Evolutionary conservation across 352 stramenopile species (phyloP).

Genomic region (Phytopythium sindhum): DNA sequence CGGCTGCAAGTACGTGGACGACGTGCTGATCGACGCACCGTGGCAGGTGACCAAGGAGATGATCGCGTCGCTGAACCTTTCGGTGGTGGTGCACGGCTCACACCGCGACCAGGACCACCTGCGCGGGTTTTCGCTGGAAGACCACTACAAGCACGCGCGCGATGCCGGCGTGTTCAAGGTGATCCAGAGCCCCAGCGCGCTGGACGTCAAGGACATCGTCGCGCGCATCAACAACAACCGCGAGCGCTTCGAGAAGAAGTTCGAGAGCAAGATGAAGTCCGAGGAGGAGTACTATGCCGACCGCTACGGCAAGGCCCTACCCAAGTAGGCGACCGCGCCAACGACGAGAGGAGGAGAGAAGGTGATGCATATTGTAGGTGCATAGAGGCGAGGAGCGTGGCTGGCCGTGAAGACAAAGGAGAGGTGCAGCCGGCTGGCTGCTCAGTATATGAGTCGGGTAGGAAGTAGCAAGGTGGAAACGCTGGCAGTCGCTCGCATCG

Average conservation of each 20-base stretch:
- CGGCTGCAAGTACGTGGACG: slow-evolving; percentile 96
- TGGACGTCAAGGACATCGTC: slow-evolving; percentile 88
- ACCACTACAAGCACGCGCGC: slow-evolving; percentile 77
- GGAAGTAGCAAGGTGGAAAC: neutral
- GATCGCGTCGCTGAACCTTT: slow-evolving; percentile 90
- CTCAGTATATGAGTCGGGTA: neutral
- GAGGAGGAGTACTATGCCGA: slow-evolving; percentile 92
- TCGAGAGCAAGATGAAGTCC: slow-evolving; percentile 92
- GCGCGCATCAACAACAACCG: slow-evolving; percentile 87
- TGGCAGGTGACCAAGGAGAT: slow-evolving; percentile 95
- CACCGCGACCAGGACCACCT: slow-evolving; percentile 75
- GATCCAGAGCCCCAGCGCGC: slow-evolving; percentile 62
- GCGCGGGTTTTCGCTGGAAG: slow-evolving; percentile 57
- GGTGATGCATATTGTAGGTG: neutral
- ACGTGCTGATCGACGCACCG: slow-evolving; percentile 98
- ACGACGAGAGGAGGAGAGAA: neutral
- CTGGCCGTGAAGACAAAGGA: neutral
- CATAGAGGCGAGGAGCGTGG: neutral
- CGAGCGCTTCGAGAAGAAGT: slow-evolving; percentile 91
- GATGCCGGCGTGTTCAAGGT: slow-evolving; percentile 83
- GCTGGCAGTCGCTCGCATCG: neutral
- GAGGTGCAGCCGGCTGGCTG: neutral
- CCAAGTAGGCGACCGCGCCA: slow-evolving; percentile 23
- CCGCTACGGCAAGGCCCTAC: slow-evolving; percentile 68
- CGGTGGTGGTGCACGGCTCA: slow-evolving; percentile 82